Evolutionary conservation across 2,329 filamentous ascomycete species (phyloP).

Genomic region (Elsinoe perseae): DNA sequence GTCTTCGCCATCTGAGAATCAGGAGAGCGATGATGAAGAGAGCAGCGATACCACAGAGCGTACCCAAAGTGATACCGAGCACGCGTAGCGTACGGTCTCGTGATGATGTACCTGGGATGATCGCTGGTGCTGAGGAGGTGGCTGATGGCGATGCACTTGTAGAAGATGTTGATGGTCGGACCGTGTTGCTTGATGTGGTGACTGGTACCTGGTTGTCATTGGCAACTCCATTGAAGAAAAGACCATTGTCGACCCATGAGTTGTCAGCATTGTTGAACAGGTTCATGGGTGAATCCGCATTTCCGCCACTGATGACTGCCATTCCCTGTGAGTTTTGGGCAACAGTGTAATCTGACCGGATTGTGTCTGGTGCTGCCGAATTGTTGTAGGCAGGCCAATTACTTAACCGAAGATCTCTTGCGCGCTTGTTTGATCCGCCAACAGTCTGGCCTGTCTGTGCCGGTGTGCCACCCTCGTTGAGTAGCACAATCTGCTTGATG

Average conservation of each 20-base stretch:
- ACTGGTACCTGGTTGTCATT: conserved; percentile 25
- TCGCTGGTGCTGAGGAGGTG: conserved; percentile 29
- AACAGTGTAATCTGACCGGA: conserved; percentile 62
- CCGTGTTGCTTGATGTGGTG: conserved; percentile 29
- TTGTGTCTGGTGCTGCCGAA: conserved; percentile 58
- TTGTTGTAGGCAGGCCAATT: conserved; percentile 75
- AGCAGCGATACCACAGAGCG: conserved; percentile 65
- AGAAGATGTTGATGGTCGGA: conserved; percentile 30
- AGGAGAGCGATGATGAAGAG: conserved; percentile 67
- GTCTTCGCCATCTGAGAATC: conserved; percentile 53
- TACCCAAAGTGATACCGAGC: conserved; percentile 72
- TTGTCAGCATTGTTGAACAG: conserved; percentile 73
- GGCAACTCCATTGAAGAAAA: conserved; percentile 47
- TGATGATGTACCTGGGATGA: conserved; percentile 28
- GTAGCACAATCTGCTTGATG: conserved; percentile 62
- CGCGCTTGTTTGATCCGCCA: conserved; percentile 33
- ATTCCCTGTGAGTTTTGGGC: conserved; percentile 59
- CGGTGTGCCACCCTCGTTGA: conserved; percentile 50
- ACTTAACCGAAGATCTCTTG: conserved; percentile 49
- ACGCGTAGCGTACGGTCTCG: conserved; percentile 50
- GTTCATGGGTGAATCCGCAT: conserved; percentile 56
- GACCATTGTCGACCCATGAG: conserved; percentile 65
- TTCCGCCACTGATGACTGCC: conserved; percentile 73
- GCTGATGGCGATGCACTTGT: conserved; percentile 26
- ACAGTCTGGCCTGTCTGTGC: conserved; percentile 43